A percentile compares a stretch with the other conserved stretches of the same genome.
Evolutionary conservation across 495 filamentous ascomycete species (phyloP).

Genomic region (Aspergillus carlsbadensis): DNA sequence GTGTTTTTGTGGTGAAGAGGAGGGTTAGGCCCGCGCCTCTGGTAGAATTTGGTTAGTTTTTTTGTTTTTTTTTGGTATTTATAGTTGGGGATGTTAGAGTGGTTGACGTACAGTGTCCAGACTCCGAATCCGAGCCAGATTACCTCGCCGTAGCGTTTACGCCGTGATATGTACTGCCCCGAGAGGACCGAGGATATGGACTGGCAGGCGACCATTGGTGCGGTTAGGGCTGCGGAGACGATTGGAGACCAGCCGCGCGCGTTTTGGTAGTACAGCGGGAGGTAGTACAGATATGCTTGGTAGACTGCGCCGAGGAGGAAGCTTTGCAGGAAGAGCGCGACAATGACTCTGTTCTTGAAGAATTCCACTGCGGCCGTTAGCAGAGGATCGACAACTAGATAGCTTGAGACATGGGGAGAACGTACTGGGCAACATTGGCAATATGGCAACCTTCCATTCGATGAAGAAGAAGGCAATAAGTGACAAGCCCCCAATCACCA

Average conservation of each 20-base stretch:
- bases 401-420: not conserved
- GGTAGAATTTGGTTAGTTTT: not conserved
- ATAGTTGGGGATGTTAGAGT: not conserved
- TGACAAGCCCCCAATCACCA: constrained; percentile 48
- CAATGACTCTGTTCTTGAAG: constrained; percentile 54
- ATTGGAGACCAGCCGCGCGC: constrained; percentile 51
- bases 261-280: constrained; percentile 56
- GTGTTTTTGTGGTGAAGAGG: constrained; percentile 46
- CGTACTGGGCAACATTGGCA: constrained; percentile 62
- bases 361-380: constrained; percentile 43
- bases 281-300: constrained; percentile 53
- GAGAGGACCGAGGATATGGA: constrained; percentile 51
- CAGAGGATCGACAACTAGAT: not conserved
- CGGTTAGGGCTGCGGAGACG: constrained; percentile 47
- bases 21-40: constrained; percentile 55
- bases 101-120: constrained; percentile 47
- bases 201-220: constrained; percentile 54
- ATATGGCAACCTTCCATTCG: constrained; percentile 55
- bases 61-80: not conserved
- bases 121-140: constrained; percentile 55
- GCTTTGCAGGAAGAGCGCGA: constrained; percentile 55
- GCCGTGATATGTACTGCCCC: constrained; percentile 57
- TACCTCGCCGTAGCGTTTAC: constrained; percentile 56
- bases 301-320: constrained; percentile 61
- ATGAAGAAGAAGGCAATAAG: constrained; percentile 51